These are phyloP conservation scores for Triangularia setosa DNA, from an alignment of 2,329 filamentous ascomycete species.

Conservation along the genomic window DNA sequence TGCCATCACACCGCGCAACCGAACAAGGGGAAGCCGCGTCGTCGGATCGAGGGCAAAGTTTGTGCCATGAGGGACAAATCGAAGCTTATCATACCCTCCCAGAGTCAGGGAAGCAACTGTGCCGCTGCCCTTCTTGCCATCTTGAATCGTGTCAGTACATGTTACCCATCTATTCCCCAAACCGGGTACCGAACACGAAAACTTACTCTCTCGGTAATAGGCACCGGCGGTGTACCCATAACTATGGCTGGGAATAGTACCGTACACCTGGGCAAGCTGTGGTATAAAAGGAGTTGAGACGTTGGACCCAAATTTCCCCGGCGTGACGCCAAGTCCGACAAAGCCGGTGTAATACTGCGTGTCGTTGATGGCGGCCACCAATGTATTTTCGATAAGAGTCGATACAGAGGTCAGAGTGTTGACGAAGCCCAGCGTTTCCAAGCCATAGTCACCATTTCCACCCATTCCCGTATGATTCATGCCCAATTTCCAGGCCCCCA, in stretches of 20 bases:
- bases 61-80: conserved; percentile 57
- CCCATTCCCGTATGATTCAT: conserved; percentile 54
- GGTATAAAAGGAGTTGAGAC: conserved; percentile 50
- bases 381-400: conserved; percentile 42
- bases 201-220: conserved; percentile 45
- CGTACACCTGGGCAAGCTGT: conserved; percentile 55
- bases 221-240: conserved; percentile 75
- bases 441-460: conserved; percentile 63
- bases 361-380: conserved; percentile 52
- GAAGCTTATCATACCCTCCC: conserved; percentile 64
- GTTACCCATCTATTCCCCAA: neutral
- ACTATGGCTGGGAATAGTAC: conserved; percentile 65
- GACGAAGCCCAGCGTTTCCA: conserved; percentile 45
- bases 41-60: conserved; percentile 55
- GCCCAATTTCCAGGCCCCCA: conserved; percentile 59
- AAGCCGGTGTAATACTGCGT: conserved; percentile 53
- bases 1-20: conserved; percentile 56
- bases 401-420: conserved; percentile 36
- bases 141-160: conserved; percentile 24
- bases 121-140: conserved; percentile 29
- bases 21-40: conserved; percentile 53
- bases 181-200: neutral
- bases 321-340: conserved; percentile 54
- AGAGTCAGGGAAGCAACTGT: conserved; percentile 58
- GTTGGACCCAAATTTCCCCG: conserved; percentile 48